Conservation (phyloP, 176 grass and related monocot genomes). For the Phragmites australis region DNA sequence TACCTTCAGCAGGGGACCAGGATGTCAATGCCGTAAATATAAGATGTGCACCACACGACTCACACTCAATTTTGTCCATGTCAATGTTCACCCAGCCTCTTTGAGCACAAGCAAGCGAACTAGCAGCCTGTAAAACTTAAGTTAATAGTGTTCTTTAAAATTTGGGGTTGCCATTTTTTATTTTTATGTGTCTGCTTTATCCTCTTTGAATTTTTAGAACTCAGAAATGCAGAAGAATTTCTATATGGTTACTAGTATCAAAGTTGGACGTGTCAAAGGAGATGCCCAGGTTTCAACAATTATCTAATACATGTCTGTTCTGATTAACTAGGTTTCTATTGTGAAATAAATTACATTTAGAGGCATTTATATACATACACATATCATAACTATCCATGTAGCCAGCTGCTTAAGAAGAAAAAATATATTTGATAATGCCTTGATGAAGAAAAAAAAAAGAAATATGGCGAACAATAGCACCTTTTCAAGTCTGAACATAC, state of each 20-base stretch:
- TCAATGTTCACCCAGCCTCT: conserved; percentile 93
- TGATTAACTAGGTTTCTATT: neutral
- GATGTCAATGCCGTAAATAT: conserved; percentile 64
- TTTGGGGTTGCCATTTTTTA: neutral
- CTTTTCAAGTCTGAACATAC: neutral
- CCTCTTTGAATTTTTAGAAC: conserved; percentile 19
- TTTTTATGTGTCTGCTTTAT: neutral
- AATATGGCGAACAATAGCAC: neutral
- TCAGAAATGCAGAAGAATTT: neutral
- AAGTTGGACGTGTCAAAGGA: conserved; percentile 5
- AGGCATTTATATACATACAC: conserved; percentile 8
- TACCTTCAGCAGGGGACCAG: conserved; percentile 91
- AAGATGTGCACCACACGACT: conserved; percentile 83
- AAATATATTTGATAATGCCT: neutral
- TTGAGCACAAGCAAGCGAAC: conserved; percentile 76
- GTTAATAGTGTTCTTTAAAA: conserved; percentile 28
- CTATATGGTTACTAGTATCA: neutral
- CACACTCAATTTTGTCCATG: conserved; percentile 82
- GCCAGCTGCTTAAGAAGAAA: neutral
- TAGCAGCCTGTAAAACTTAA: conserved; percentile 66
- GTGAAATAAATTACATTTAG: neutral
- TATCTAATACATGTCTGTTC: conserved; percentile 4
- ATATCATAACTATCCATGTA: conserved; percentile 13
- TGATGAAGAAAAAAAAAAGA: neutral
- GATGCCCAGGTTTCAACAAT: neutral